These are phyloP conservation scores for Arabidopsis hybrid DNA, from an alignment of 441 rosid species.

Conservation along the genomic window DNA sequence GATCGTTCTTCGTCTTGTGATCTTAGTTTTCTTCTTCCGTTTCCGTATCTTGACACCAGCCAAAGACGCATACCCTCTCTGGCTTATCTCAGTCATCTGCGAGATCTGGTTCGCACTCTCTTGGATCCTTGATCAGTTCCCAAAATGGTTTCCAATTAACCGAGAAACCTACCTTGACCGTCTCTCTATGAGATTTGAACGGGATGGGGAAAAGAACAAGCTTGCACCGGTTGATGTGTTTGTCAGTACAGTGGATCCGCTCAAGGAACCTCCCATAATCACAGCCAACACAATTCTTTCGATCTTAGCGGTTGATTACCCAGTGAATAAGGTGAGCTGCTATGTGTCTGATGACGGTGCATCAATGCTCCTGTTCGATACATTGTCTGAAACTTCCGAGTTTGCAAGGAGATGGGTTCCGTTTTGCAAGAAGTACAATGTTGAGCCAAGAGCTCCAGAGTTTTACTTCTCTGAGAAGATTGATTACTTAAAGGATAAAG, in stretches of 20 bases:
- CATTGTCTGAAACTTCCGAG: constrained; percentile 85
- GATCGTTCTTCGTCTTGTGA: constrained; percentile 73
- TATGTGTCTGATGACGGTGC: constrained; percentile 97
- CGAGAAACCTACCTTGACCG: constrained; percentile 86
- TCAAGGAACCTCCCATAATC: constrained; percentile 92
- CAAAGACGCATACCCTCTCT: constrained; percentile 78
- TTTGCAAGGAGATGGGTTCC: constrained; percentile 97
- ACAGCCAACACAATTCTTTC: constrained; percentile 92
- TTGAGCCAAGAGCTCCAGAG: constrained; percentile 94
- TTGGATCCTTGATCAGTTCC: constrained; percentile 96
- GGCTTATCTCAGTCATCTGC: constrained; percentile 90
- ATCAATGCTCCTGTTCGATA: constrained; percentile 87
- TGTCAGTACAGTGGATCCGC: constrained; percentile 92
- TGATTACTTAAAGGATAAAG: constrained; percentile 89
- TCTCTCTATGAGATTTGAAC: constrained; percentile 78
- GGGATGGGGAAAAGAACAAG: constrained; percentile 77
- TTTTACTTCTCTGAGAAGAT: constrained; percentile 88
- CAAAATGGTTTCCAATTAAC: constrained; percentile 87
- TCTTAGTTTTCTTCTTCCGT: constrained; percentile 80
- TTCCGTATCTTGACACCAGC: constrained; percentile 90
- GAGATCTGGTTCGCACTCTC: constrained; percentile 95
- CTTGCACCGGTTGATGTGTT: constrained; percentile 83
- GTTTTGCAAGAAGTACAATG: constrained; percentile 75
- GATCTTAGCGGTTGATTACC: constrained; percentile 81
- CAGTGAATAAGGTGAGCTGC: constrained; percentile 81